Evolutionary conservation across 768 basidiomycete species (phyloP), one percentile per base, ranked within the genome.

Genomic region (Tricholoma saponaceum): DNA sequence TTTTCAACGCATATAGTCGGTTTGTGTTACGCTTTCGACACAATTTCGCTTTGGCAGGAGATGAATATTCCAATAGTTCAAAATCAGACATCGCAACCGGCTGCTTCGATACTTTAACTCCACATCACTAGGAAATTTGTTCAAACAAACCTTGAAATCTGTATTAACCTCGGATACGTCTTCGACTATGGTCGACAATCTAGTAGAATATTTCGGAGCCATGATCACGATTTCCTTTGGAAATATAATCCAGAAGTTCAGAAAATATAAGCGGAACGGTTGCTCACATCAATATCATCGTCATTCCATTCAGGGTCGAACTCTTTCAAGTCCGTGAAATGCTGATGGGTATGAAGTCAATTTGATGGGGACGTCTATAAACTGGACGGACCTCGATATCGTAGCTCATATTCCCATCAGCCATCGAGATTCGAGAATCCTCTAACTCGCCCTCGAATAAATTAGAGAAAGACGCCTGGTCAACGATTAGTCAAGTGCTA

Each of bases 191-290:
- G 70, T 70, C 3, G 73, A 59, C 7, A 75, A 58, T 10, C 63
- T 65, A 12, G 61, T 59, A 46, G 66, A 67, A 16, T 64, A 59
- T 60, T 78, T 80, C 3, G 73, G 72, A 0, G 76, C 75, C 59
- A 83, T 72, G 13, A 81, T 67, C 59, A 82, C 63, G 8, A 82
- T 75, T 65, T 82, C 82, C 82, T 83, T 51, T n/a, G n/a, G 7
- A 44, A 20, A 51, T 32, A 22, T 9, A 43, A 28, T 56, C 35
- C 8, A 35, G 8, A 26, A n/a, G 56, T 57, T 55, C 9, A 37
- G 26, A 6, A 28, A 13, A 50, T 6, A 28, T 6, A 5, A 14
- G 7, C 23, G 5, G 5, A 25, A 52, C 47, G n/a, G 41, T n/a
- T 8, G 62, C 72, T 5, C 52, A 81, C 82, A 64, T 82, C 80